A percentile compares a stretch with the other conserved stretches of the same genome.
These are phyloP conservation scores for Fagopyrum homotropicum DNA, from an alignment of 148 eudicot species.

Conservation along the genomic window DNA sequence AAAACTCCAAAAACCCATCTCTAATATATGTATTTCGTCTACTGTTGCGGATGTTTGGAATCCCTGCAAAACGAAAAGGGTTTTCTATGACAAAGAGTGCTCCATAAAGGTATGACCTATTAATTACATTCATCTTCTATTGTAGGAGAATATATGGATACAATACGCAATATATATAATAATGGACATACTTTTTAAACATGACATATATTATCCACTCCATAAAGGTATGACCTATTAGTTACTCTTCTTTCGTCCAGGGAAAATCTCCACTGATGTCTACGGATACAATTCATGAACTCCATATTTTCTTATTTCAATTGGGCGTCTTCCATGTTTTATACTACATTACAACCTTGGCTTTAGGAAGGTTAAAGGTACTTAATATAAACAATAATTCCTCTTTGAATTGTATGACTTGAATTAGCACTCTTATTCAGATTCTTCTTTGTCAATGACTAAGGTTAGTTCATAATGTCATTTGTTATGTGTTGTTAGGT, in stretches of 20 bases:
- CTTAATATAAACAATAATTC: slow-evolving; percentile 14
- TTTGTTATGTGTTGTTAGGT: slow-evolving; percentile 20
- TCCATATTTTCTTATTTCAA: slow-evolving; percentile 54
- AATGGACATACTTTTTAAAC: no score
- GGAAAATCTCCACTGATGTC: slow-evolving; percentile 47
- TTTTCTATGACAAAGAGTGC: slow-evolving; percentile 16
- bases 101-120: slow-evolving; percentile 6
- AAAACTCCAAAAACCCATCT: slow-evolving; percentile 13
- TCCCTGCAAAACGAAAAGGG: slow-evolving; percentile 18
- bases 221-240: not conserved
- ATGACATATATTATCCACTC: no score
- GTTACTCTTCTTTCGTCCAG: no score
- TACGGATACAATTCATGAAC: slow-evolving; percentile 42
- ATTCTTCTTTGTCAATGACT: not conserved
- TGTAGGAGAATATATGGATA: not conserved
- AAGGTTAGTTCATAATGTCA: not conserved
- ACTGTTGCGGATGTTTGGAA: slow-evolving; percentile 24
- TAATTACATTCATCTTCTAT: not conserved
- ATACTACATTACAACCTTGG: slow-evolving; percentile 41
- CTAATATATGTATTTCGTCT: slow-evolving; percentile 24
- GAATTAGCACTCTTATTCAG: not conserved
- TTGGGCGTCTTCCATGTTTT: slow-evolving; percentile 48
- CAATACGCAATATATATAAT: no score
- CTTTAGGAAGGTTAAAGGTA: slow-evolving; percentile 49
- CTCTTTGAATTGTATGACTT: slow-evolving; percentile 25